phyloP scores from a whole-genome alignment of 371 early-diverging fungal genomes.

The Haplosporangium sp. region DNA sequence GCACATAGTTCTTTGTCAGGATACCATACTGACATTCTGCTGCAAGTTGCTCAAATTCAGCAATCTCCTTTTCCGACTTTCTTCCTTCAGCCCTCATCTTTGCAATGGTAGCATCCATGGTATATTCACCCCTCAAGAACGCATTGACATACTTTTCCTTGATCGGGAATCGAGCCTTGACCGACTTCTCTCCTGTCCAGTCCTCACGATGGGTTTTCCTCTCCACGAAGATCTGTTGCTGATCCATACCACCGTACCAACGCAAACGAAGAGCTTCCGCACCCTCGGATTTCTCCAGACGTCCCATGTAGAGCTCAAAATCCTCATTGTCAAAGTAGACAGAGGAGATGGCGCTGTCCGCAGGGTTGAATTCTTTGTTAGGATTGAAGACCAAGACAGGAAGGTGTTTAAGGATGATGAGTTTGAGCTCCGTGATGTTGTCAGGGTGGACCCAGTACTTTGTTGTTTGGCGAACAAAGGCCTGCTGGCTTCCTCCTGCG shows the following conservation, averaged over 20 bases:
- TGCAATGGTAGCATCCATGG: conserved; percentile 76
- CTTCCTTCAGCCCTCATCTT: conserved; percentile 82
- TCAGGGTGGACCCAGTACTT: conserved; percentile 99
- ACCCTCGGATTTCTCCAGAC: conserved; percentile 93
- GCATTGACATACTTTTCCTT: conserved; percentile 94
- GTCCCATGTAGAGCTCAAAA: conserved; percentile 92
- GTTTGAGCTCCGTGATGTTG: conserved; percentile 97
- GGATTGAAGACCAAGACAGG: conserved; percentile 94
- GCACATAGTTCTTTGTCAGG: conserved; percentile 80
- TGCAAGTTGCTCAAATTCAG: conserved; percentile 78
- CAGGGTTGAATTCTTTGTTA: conserved; percentile 72
- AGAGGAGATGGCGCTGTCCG: conserved; percentile 88
- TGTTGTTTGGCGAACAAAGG: conserved; percentile 88
- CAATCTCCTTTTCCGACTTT: conserved; percentile 84
- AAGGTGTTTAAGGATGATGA: conserved; percentile 91
- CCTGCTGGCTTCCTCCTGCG: conserved; percentile 75
- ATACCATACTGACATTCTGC: conserved; percentile 86
- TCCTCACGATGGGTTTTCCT: conserved; percentile 98
- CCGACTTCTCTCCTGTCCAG: conserved; percentile 95
- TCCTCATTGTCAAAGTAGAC: conserved; percentile 96
- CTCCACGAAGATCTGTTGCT: conserved; percentile 91
- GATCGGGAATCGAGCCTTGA: conserved; percentile 95
- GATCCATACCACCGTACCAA: conserved; percentile 82
- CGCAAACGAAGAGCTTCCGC: conserved; percentile 93
- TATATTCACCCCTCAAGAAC: conserved; percentile 85